A percentile compares a stretch with the other conserved stretches of the same genome.
phyloP scores from a whole-genome alignment of 805 yeast species.

The Saccharomyces mikatae region DNA sequence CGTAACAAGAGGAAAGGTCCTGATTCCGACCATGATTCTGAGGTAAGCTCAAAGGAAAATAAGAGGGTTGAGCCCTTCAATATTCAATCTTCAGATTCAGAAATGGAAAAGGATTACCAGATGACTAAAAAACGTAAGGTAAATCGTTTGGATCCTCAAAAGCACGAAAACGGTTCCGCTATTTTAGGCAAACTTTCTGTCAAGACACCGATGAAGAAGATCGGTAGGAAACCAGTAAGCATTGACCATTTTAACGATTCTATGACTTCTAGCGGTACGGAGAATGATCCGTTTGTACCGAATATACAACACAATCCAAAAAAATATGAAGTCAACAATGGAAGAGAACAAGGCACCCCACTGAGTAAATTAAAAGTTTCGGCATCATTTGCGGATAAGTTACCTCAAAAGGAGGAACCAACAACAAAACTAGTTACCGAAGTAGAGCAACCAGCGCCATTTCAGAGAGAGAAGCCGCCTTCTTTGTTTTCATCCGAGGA shows the following conservation, averaged over 20 bases:
- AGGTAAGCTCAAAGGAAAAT: not conserved
- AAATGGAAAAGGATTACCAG: not conserved
- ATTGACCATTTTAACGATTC: not conserved
- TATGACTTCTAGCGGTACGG: not conserved
- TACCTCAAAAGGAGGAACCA: slow-evolving; percentile 4
- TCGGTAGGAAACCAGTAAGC: not conserved
- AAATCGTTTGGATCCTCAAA: not conserved
- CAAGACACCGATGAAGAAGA: not conserved
- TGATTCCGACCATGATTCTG: not conserved
- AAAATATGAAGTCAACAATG: not conserved
- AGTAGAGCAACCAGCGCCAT: not conserved
- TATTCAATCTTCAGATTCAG: not conserved
- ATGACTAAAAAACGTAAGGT: not conserved
- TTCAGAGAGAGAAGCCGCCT: not conserved
- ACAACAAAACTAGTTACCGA: not conserved
- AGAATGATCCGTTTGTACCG: not conserved
- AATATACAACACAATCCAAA: not conserved
- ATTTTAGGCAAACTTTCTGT: not conserved
- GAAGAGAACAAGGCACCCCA: not conserved
- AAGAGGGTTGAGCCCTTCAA: not conserved
- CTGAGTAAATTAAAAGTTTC: not conserved
- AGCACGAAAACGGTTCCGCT: not conserved
- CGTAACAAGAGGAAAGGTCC: not conserved
- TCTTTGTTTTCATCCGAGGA: not conserved
- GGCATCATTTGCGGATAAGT: not conserved